phyloP scores from a whole-genome alignment of 2,329 filamentous ascomycete genomes.

The Monilinia fructigena region DNA sequence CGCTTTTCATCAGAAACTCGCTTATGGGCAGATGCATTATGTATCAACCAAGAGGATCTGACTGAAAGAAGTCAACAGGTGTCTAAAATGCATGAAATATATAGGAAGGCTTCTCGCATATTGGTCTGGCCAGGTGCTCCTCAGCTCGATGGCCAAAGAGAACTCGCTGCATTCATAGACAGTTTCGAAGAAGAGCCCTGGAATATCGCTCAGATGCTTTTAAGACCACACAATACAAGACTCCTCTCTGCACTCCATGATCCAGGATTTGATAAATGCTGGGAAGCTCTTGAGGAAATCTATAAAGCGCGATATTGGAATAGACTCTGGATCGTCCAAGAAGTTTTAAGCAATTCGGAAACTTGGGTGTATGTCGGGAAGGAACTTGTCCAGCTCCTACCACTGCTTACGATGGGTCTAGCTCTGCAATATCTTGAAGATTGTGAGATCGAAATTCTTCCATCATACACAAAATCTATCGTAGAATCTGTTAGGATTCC shows the following conservation, averaged over 20 bases:
- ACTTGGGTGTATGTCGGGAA: neutral
- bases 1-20: neutral
- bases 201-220: neutral
- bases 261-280: neutral
- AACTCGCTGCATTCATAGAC: neutral
- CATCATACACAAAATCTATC: neutral
- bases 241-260: neutral
- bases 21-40: neutral
- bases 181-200: neutral
- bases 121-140: neutral
- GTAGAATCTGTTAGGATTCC: neutral
- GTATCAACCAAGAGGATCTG: neutral
- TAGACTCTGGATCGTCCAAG: neutral
- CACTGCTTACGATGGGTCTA: neutral
- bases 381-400: neutral
- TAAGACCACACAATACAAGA: neutral
- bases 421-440: neutral
- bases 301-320: neutral
- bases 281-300: neutral
- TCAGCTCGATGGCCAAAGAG: neutral
- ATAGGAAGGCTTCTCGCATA: neutral
- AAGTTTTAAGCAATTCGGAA: neutral
- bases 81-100: neutral
- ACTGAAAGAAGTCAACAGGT: neutral
- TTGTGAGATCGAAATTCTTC: neutral